Conservation (phyloP, 352 stramenopile genomes). For the Phytopythium delawarense region DNA sequence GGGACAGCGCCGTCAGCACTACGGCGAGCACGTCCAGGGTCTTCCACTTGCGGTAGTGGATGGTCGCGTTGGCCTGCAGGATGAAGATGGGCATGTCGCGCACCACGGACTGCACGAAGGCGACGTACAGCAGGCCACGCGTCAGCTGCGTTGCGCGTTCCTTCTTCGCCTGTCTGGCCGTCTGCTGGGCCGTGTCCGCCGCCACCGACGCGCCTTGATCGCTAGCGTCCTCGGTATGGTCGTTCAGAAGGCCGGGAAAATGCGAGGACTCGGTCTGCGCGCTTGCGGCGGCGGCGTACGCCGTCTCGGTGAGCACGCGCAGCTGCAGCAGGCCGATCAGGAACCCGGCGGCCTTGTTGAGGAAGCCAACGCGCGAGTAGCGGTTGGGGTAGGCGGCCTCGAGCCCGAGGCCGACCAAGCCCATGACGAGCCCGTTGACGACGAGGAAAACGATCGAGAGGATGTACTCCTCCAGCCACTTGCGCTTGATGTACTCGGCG, state of each 20-base stretch:
- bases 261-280: slow-evolving; percentile 8
- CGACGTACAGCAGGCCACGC: slow-evolving; percentile 36
- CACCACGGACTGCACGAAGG: slow-evolving; percentile 68
- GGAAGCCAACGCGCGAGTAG: slow-evolving; percentile 18
- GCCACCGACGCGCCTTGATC: background rate
- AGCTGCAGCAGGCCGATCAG: slow-evolving; percentile 53
- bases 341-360: slow-evolving; percentile 40
- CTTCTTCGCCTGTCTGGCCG: slow-evolving; percentile 6
- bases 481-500: slow-evolving; percentile 63
- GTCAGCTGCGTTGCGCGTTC: slow-evolving; percentile 13
- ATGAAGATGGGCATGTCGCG: slow-evolving; percentile 71
- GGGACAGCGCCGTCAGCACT: slow-evolving; percentile 40
- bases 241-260: background rate
- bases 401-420: slow-evolving; percentile 48
- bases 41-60: slow-evolving; percentile 80
- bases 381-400: slow-evolving; percentile 31
- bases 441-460: slow-evolving; percentile 66
- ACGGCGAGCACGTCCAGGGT: slow-evolving; percentile 60
- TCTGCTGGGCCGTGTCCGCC: background rate
- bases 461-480: slow-evolving; percentile 69
- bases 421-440: slow-evolving; percentile 57
- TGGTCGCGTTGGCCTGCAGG: slow-evolving; percentile 70
- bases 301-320: slow-evolving; percentile 56
- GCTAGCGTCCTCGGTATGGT: background rate
- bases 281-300: slow-evolving; percentile 23